Percentiles rank a stretch among this genome's conserved stretches.
Evolutionary conservation across 805 yeast genomes (phyloP).

Genomic region (Kregervanrija delftensis): DNA sequence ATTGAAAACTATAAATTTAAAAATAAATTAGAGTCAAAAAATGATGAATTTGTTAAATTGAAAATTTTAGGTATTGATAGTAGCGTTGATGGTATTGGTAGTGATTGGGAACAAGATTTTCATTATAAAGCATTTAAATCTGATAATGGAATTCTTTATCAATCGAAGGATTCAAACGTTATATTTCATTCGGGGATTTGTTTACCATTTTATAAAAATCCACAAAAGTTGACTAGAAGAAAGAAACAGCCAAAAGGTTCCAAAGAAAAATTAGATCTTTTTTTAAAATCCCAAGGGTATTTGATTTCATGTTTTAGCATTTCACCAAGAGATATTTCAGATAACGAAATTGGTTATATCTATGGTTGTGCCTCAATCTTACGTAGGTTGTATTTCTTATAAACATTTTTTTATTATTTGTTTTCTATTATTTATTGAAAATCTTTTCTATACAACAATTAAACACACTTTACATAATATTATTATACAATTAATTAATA

Average conservation of each 20-base stretch:
- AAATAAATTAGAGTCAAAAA: conserved; percentile 29
- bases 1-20: conserved; percentile 37
- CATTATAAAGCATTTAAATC: conserved; percentile 42
- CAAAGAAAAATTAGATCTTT: conserved; percentile 32
- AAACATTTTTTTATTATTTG: neutral
- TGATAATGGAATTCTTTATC: conserved; percentile 45
- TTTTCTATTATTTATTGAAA: neutral
- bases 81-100: conserved; percentile 14
- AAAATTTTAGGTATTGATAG: conserved; percentile 42
- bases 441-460: neutral
- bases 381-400: conserved; percentile 37
- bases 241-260: conserved; percentile 10
- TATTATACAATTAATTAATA: neutral
- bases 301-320: conserved; percentile 40
- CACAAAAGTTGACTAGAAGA: conserved; percentile 38
- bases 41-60: conserved; percentile 35
- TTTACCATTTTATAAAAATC: conserved; percentile 44
- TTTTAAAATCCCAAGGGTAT: conserved; percentile 46
- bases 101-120: conserved; percentile 16
- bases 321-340: conserved; percentile 23
- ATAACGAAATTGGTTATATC: conserved; percentile 36
- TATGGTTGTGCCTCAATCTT: conserved; percentile 40
- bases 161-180: conserved; percentile 23
- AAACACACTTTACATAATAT: neutral
- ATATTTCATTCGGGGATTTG: conserved; percentile 42